Conservation (phyloP, 2,329 filamentous ascomycete genomes). For the Pyrenophora teres region DNA sequence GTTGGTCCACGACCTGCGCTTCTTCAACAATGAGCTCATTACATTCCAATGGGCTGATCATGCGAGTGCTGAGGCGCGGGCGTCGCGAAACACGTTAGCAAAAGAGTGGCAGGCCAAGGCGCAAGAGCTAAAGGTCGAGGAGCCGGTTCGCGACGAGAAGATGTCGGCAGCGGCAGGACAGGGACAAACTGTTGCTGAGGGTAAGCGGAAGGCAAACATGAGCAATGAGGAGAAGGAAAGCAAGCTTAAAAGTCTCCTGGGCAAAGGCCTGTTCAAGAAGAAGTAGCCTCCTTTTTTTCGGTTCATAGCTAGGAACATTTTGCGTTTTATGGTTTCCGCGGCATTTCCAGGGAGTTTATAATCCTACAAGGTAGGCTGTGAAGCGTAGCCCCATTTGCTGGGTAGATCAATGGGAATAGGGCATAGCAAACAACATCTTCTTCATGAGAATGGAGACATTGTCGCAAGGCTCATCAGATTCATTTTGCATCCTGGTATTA, state of each 20-base stretch:
- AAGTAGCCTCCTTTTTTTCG: constrained; percentile 14
- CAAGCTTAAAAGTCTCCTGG: constrained; percentile 47
- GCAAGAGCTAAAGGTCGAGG: constrained; percentile 68
- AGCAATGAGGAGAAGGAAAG: constrained; percentile 47
- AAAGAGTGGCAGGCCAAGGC: constrained; percentile 64
- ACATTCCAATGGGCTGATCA: constrained; percentile 75
- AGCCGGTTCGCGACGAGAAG: constrained; percentile 43
- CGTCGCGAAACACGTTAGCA: constrained; percentile 62
- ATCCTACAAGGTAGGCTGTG: no score
- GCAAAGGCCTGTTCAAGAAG: constrained; percentile 44
- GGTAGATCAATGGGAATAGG: no score
- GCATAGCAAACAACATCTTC: no score
- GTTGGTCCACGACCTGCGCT: constrained; percentile 74
- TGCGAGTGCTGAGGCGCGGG: constrained; percentile 62
- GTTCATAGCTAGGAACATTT: neutral
- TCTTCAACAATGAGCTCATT: constrained; percentile 73
- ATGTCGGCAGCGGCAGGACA: constrained; percentile 6
- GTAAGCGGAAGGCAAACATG: constrained; percentile 39
- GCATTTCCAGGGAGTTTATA: constrained; percentile 6
- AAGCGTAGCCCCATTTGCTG: no score
- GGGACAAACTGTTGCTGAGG: constrained; percentile 31
- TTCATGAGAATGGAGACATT: no score
- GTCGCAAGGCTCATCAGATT: no score
- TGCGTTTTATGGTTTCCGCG: neutral
- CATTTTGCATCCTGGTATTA: no score